Conservation (phyloP, 1,284 basidiomycete genomes). For the Xerocomus minutiporus region DNA sequence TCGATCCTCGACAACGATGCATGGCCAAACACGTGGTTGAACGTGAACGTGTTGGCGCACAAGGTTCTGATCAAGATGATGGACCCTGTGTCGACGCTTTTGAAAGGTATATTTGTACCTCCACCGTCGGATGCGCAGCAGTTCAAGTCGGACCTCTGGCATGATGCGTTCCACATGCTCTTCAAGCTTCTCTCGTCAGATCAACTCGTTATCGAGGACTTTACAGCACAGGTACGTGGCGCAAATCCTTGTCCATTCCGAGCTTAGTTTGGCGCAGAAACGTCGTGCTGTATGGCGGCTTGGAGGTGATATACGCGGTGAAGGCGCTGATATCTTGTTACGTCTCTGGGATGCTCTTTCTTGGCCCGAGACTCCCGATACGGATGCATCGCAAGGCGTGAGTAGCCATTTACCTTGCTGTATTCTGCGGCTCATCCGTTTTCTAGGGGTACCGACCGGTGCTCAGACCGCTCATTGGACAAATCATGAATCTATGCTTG, state of each 20-base stretch:
- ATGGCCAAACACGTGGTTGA: constrained; percentile 90
- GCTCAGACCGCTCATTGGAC: constrained; percentile 83
- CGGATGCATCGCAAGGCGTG: constrained; percentile 60
- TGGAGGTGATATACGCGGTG: constrained; percentile 90
- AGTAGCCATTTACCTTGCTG: constrained; percentile 22
- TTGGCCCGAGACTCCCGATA: constrained; percentile 60
- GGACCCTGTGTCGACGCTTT: constrained; percentile 73
- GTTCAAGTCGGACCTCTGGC: constrained; percentile 83
- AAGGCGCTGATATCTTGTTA: constrained; percentile 82
- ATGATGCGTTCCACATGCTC: constrained; percentile 75
- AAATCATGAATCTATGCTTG: constrained; percentile 88
- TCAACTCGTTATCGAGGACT: constrained; percentile 91
- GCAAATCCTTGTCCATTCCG: constrained; percentile 2
- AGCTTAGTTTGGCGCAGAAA: constrained; percentile 52
- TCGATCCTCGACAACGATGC: constrained; percentile 87
- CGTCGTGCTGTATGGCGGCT: constrained; percentile 93
- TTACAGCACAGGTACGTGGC: constrained; percentile 73
- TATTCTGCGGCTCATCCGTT: constrained; percentile 6
- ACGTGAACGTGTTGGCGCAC: constrained; percentile 87
- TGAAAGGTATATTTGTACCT: constrained; percentile 83
- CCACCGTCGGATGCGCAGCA: constrained; percentile 53
- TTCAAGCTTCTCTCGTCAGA: constrained; percentile 85
- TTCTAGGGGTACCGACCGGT: constrained; percentile 77
- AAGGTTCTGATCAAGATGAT: constrained; percentile 86
- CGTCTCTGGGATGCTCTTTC: constrained; percentile 87